phyloP scores from a whole-genome alignment of 1,139 yeast genomes.

The Pichia sp. region DNA sequence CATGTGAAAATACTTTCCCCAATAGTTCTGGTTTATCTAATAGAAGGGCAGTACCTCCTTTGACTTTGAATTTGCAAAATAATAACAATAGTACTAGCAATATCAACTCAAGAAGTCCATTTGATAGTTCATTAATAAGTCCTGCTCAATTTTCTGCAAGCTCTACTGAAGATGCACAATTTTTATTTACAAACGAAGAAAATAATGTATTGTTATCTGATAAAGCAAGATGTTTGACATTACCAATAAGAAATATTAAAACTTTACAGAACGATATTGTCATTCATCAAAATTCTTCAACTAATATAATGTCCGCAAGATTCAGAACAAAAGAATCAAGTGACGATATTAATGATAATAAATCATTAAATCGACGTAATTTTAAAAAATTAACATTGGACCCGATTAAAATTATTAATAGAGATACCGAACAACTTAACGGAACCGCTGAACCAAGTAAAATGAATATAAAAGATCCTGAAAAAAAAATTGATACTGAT shows the following conservation, averaged over 20 bases:
- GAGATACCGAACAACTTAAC: background rate
- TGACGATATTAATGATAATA: constrained; percentile 34
- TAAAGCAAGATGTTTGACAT: background rate
- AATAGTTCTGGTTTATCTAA: background rate
- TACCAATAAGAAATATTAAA: background rate
- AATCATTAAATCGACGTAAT: constrained; percentile 65
- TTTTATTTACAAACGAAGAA: constrained; percentile 2
- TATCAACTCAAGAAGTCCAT: background rate
- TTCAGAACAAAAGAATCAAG: background rate
- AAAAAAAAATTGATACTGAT: constrained; percentile 30
- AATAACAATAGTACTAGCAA: background rate
- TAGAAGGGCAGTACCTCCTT: constrained; percentile 7
- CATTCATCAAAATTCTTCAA: constrained; percentile 12
- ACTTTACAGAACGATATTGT: constrained; percentile 7
- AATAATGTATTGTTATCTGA: background rate
- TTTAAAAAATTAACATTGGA: constrained; percentile 61
- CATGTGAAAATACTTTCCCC: too few relatives aligned
- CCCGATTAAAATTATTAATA: constrained; percentile 6
- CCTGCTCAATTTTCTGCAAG: constrained; percentile 13
- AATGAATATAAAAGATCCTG: constrained; percentile 30
- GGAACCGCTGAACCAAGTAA: constrained; percentile 3
- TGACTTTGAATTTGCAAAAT: constrained; percentile 9
- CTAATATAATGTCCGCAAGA: constrained; percentile 16
- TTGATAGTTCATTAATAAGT: constrained; percentile 6
- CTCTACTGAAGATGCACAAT: constrained; percentile 12